These are phyloP conservation scores for Diaporthe citrichinensis DNA, from an alignment of 2,329 filamentous ascomycete species.

Conservation along the genomic window DNA sequence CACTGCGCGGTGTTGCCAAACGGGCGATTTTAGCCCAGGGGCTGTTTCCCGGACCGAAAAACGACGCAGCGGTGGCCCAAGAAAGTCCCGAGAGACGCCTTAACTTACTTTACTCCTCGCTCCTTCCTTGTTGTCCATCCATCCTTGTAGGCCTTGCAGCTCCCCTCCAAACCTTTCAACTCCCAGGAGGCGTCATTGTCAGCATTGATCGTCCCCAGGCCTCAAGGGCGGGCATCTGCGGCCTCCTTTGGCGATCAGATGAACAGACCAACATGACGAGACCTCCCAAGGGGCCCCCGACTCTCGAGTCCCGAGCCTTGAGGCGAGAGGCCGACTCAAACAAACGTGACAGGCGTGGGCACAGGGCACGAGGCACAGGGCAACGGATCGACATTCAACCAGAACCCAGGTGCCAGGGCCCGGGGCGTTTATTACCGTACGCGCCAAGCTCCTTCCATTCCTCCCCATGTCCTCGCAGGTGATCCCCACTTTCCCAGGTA, in stretches of 20 bases:
- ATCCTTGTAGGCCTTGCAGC: constrained; percentile 3
- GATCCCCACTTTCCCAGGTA: constrained; percentile 22
- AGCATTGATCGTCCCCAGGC: background rate
- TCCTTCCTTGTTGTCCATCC: background rate
- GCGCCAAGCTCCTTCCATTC: constrained; percentile 28
- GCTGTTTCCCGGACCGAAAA: constrained; percentile 6
- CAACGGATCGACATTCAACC: constrained; percentile 20
- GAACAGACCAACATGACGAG: constrained; percentile 26
- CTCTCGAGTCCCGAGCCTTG: background rate
- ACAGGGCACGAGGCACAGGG: constrained; percentile 12
- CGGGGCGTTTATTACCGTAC: background rate
- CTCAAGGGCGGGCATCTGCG: constrained; percentile 17
- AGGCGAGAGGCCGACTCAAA: background rate
- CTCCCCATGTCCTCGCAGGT: background rate
- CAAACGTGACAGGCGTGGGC: constrained; percentile 21
- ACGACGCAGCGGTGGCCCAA: constrained; percentile 2
- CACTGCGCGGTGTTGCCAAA: background rate
- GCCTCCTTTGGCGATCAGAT: constrained; percentile 18
- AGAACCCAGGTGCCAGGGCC: background rate
- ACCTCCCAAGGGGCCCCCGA: background rate
- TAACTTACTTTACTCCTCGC: background rate
- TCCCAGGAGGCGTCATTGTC: constrained; percentile 12
- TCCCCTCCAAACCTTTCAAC: background rate
- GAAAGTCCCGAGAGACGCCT: background rate
- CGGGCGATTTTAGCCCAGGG: background rate